phyloP scores from a whole-genome alignment of 2,329 filamentous ascomycete species.

The Periconia macrospinosa region DNA sequence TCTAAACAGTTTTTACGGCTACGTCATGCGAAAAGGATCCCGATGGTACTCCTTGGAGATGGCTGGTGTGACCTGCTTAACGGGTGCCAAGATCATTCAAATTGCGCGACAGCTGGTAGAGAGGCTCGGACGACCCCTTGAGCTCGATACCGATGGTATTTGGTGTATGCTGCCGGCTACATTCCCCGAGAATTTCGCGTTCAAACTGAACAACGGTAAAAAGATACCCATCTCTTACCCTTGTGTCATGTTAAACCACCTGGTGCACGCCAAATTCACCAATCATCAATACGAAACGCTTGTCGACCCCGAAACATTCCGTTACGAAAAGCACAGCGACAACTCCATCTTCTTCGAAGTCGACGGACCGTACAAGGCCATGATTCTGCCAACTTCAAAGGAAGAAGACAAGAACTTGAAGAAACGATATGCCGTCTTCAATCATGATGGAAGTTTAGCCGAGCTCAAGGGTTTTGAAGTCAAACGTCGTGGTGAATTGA shows the following conservation, averaged over 20 bases:
- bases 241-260: constrained; percentile 98
- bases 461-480: constrained; percentile 98
- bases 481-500: constrained; percentile 94
- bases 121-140: constrained; percentile 85
- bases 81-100: constrained; percentile 94
- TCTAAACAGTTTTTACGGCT: constrained; percentile 97
- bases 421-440: constrained; percentile 98
- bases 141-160: constrained; percentile 97
- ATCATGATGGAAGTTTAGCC: constrained; percentile 91
- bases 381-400: constrained; percentile 96
- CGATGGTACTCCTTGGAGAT: constrained; percentile 99
- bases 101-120: constrained; percentile 93
- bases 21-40: constrained; percentile 98
- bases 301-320: constrained; percentile 75
- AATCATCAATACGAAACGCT: constrained; percentile 97
- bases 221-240: constrained; percentile 96
- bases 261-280: constrained; percentile 92
- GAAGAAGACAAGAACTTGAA: constrained; percentile 99
- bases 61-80: constrained; percentile 97
- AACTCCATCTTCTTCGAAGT: constrained; percentile 99
- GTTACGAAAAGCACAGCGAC: constrained; percentile 95
- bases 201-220: constrained; percentile 94
- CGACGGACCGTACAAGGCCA: constrained; percentile 94
- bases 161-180: constrained; percentile 98
- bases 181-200: constrained; percentile 94